Percentiles rank a stretch among this genome's conserved stretches.
Conservation (phyloP, 2,329 filamentous ascomycete species). For the Tolypocladium guangdongense region DNA sequence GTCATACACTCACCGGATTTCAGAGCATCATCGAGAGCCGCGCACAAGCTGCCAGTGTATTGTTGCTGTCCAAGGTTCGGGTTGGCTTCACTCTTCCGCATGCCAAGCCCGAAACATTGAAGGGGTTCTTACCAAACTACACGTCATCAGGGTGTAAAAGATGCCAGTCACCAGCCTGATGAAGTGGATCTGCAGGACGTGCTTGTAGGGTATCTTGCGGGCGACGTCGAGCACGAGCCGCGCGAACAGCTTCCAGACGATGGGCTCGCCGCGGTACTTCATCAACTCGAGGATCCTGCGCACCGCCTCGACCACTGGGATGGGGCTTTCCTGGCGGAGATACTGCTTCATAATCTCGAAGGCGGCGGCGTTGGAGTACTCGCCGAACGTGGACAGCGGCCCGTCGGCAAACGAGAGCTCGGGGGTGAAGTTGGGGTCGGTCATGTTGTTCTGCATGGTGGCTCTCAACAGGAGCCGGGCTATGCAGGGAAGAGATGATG, state of each 20-base stretch:
- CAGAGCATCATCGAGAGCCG: neutral
- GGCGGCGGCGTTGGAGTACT: neutral
- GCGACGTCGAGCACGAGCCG: neutral
- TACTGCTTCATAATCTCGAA: neutral
- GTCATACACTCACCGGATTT: neutral
- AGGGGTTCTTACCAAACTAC: neutral
- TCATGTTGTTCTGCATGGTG: neutral
- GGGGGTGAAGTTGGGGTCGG: neutral
- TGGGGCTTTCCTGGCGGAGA: neutral
- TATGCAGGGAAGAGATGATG: neutral
- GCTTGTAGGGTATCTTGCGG: neutral
- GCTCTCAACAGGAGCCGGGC: neutral
- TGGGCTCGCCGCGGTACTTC: neutral
- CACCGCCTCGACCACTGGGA: neutral
- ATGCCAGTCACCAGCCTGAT: neutral
- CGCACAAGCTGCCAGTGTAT: neutral
- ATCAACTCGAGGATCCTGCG: neutral
- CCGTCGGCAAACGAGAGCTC: neutral
- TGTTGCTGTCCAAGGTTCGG: neutral
- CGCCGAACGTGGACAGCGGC: neutral
- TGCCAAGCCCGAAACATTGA: too few species aligned
- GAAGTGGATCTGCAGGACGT: neutral
- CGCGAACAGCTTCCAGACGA: neutral
- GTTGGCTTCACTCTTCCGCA: neutral
- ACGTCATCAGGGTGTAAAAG: neutral